phyloP scores from a whole-genome alignment of 805 yeast species.

The Hanseniaspora pseudoguilliermondii region DNA sequence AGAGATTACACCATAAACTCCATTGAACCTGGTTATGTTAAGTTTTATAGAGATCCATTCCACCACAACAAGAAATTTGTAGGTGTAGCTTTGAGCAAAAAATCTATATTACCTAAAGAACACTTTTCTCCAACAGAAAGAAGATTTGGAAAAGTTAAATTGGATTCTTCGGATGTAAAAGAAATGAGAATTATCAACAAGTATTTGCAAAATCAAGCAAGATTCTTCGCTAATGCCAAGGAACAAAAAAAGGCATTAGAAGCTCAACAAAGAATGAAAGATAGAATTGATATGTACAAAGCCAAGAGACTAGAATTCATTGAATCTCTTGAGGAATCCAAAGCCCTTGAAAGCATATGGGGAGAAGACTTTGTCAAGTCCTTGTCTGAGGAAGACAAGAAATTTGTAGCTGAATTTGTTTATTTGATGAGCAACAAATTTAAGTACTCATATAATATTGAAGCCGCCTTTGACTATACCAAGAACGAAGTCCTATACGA shows the following conservation, averaged over 20 bases:
- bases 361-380: background rate
- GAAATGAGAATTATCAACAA: constrained; percentile 33
- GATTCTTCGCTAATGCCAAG: background rate
- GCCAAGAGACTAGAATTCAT: constrained; percentile 84
- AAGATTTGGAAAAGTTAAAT: constrained; percentile 56
- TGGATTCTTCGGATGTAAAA: constrained; percentile 12
- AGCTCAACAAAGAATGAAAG: constrained; percentile 69
- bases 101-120: constrained; percentile 62
- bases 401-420: constrained; percentile 11
- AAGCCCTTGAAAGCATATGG: constrained; percentile 31
- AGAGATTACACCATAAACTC: constrained; percentile 89
- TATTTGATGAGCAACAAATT: constrained; percentile 4
- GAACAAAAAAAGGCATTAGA: constrained; percentile 35
- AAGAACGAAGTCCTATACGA: constrained; percentile 17
- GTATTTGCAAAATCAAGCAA: constrained; percentile 18
- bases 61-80: constrained; percentile 85
- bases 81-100: constrained; percentile 66
- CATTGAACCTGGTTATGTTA: constrained; percentile 80
- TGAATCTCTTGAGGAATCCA: constrained; percentile 67
- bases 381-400: background rate
- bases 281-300: constrained; percentile 87
- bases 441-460: constrained; percentile 28
- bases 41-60: constrained; percentile 88
- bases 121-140: constrained; percentile 84
- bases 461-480: constrained; percentile 11